Evolutionary conservation across 1,284 basidiomycete genomes (phyloP).

Genomic region (Heterobasidion occidentale): DNA sequence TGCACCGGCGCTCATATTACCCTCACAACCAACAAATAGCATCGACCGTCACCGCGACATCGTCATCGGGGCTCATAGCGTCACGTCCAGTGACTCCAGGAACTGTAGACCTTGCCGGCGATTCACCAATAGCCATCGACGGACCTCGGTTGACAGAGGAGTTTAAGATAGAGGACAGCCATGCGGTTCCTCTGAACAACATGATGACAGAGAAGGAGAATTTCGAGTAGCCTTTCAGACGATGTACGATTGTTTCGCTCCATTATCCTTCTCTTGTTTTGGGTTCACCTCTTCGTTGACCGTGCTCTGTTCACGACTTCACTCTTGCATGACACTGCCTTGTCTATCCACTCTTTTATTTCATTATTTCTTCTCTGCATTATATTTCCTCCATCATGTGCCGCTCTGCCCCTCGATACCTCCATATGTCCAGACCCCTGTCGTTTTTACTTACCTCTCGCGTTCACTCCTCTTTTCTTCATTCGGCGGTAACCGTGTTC

Average conservation of each 20-base stretch:
- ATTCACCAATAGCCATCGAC: conserved; percentile 8
- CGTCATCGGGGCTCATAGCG: conserved; percentile 29
- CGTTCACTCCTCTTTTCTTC: not conserved
- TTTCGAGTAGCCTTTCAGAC: not conserved
- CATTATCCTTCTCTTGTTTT: not conserved
- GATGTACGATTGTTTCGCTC: not conserved
- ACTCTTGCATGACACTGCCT: not conserved
- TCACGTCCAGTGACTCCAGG: conserved; percentile 41
- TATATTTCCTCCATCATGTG: not conserved
- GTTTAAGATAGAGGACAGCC: conserved; percentile 9
- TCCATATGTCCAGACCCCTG: not conserved
- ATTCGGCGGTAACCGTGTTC: not conserved
- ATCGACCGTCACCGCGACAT: conserved; percentile 37
- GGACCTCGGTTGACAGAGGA: conserved; percentile 18
- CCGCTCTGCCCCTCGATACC: not conserved
- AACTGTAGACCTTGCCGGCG: conserved; percentile 15
- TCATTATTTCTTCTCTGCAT: not conserved
- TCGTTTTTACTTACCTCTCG: not conserved
- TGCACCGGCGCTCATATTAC: conserved; percentile 78
- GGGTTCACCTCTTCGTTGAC: not conserved
- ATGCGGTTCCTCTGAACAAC: conserved; percentile 1
- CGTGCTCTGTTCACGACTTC: not conserved
- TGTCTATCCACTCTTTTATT: not conserved
- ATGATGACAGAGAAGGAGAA: conserved; percentile 14
- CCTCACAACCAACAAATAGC: conserved; percentile 67